These are phyloP conservation scores for Globisporangium paddicum DNA, from an alignment of 352 stramenopile genomes.

Conservation along the genomic window DNA sequence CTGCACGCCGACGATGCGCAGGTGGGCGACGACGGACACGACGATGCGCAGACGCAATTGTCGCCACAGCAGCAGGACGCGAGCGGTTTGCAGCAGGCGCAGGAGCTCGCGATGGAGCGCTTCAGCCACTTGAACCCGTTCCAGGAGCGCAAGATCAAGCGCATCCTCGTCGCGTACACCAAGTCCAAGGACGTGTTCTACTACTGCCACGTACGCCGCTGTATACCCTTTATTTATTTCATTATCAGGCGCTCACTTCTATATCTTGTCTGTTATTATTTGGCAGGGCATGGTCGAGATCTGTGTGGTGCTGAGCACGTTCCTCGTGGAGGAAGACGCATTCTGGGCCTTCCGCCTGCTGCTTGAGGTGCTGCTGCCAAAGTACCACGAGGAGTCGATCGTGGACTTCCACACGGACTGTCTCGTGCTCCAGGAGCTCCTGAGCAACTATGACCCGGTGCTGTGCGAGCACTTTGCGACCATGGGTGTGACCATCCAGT, in stretches of 20 bases:
- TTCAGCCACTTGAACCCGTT: conserved; percentile 78
- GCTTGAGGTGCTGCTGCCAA: conserved; percentile 67
- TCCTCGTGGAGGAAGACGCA: conserved; percentile 69
- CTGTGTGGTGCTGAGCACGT: conserved; percentile 71
- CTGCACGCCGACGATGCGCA: conserved; percentile 24
- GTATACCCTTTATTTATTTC: no score
- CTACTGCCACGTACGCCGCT: conserved; percentile 63
- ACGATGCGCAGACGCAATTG: conserved; percentile 17
- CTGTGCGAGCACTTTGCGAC: conserved; percentile 55
- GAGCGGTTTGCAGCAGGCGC: conserved; percentile 53
- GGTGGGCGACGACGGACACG: conserved; percentile 20
- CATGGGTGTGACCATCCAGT: conserved; percentile 64
- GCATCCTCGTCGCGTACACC: conserved; percentile 68
- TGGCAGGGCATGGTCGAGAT: conserved; percentile 73
- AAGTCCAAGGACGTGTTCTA: conserved; percentile 69
- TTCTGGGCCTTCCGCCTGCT: conserved; percentile 76
- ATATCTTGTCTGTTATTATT: background rate
- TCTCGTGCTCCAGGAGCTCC: conserved; percentile 71
- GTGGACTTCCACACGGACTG: conserved; percentile 81
- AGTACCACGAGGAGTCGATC: conserved; percentile 78
- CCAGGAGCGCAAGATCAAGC: conserved; percentile 81
- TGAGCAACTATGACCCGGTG: conserved; percentile 38
- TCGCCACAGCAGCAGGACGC: conserved; percentile 12
- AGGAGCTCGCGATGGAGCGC: conserved; percentile 74
- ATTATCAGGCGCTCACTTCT: background rate